phyloP scores from a whole-genome alignment of 2,329 filamentous ascomycete species.

The Penicillium sp. region DNA sequence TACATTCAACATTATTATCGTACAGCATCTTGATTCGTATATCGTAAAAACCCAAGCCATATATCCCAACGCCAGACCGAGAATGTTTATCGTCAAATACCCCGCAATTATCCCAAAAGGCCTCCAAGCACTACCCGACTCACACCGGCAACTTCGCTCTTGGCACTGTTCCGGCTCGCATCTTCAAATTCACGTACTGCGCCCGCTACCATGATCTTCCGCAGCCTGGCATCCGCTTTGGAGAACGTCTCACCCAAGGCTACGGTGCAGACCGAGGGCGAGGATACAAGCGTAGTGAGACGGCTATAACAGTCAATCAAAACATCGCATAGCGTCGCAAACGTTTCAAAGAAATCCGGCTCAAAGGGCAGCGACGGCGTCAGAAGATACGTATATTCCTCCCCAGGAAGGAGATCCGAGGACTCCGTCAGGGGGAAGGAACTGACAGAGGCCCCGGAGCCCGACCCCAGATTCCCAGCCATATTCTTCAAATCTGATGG shows the following conservation, averaged over 20 bases:
- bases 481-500: constrained; percentile 51
- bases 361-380: constrained; percentile 95
- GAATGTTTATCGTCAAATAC: not conserved
- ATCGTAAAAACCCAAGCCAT: constrained; percentile 1
- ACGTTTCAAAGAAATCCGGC: constrained; percentile 95
- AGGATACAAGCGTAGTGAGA: constrained; percentile 73
- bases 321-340: constrained; percentile 92
- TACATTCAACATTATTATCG: constrained; percentile 9
- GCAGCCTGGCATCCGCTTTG: constrained; percentile 82
- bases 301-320: constrained; percentile 88
- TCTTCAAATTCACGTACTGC: constrained; percentile 94
- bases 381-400: constrained; percentile 84
- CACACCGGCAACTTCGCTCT: constrained; percentile 79
- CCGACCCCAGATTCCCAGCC: constrained; percentile 42
- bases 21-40: constrained; percentile 9
- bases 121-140: constrained; percentile 88
- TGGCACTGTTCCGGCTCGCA: constrained; percentile 71
- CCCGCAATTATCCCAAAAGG: constrained; percentile 59
- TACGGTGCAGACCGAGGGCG: constrained; percentile 70
- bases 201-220: constrained; percentile 85
- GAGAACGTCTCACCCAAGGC: constrained; percentile 79
- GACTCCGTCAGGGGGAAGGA: constrained; percentile 52
- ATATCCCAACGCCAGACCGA: constrained; percentile 1
- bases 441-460: constrained; percentile 40
- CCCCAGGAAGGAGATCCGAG: constrained; percentile 71